phyloP scores from a whole-genome alignment of 179 eudicot species.

The Beta corolliflora region DNA sequence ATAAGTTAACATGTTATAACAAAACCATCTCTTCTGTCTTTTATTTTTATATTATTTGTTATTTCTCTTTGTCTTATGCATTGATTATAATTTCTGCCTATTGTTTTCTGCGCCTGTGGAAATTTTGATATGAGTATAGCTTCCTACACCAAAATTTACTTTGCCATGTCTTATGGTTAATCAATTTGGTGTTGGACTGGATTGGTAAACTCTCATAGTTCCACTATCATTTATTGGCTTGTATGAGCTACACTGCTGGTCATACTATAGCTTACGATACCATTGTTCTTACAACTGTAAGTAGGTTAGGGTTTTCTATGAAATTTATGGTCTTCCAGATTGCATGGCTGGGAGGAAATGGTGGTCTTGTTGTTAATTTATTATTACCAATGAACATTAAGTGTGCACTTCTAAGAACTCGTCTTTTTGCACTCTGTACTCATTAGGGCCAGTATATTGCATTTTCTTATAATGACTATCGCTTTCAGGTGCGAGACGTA shows the following conservation, averaged over 20 bases:
- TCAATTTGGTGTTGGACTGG: neutral
- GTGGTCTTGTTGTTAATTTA: neutral
- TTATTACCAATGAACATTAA: neutral
- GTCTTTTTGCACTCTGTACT: neutral
- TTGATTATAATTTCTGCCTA: neutral
- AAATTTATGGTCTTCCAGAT: neutral
- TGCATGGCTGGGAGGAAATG: neutral
- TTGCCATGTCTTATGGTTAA: neutral
- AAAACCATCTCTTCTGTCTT: neutral
- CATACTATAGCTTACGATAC: slow-evolving; percentile 1
- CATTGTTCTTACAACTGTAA: neutral
- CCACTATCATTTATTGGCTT: neutral
- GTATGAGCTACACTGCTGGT: neutral
- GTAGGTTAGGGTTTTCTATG: neutral
- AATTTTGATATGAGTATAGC: neutral
- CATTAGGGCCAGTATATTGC: neutral
- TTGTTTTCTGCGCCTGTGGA: neutral
- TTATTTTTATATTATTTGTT: neutral
- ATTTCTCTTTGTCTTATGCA: neutral
- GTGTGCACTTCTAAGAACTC: neutral
- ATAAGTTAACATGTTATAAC: neutral
- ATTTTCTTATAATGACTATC: slow-evolving; percentile 6
- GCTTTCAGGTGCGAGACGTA: slow-evolving; percentile 86
- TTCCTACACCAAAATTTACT: neutral
- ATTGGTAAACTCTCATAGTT: neutral